Evolutionary conservation across 2,329 filamentous ascomycete genomes (phyloP).

Genomic region (Ophiostoma sp.): DNA sequence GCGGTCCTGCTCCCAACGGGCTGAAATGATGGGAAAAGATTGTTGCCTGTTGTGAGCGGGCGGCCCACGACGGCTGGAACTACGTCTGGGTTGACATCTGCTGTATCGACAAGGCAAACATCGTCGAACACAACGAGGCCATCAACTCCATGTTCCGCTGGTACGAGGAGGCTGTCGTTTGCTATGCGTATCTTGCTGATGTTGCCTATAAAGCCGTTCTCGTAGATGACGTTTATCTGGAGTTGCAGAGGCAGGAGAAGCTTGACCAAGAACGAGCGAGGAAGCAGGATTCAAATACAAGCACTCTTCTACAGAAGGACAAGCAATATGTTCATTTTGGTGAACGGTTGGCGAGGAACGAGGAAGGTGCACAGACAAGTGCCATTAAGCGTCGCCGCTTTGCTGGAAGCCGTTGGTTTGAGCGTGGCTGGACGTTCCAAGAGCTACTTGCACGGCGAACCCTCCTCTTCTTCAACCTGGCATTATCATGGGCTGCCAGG

Average conservation of each 20-base stretch:
- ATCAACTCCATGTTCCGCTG: slow-evolving; percentile 32
- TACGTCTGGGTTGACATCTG: slow-evolving; percentile 31
- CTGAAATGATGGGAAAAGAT: background rate
- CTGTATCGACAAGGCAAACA: slow-evolving; percentile 30
- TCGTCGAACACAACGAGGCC: slow-evolving; percentile 27
- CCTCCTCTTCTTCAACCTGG: slow-evolving; percentile 36
- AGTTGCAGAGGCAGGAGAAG: too few relatives aligned
- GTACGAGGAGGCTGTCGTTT: slow-evolving; percentile 24
- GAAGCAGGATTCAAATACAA: too few relatives aligned
- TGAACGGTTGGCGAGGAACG: background rate
- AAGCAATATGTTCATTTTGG: too few relatives aligned
- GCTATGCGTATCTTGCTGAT: slow-evolving; percentile 25
- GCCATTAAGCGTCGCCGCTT: background rate
- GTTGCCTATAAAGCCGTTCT: background rate
- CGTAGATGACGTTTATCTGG: too few relatives aligned
- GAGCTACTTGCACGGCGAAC: slow-evolving; percentile 58
- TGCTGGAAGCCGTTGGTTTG: slow-evolving; percentile 36
- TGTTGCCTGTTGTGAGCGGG: background rate
- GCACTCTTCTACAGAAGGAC: background rate
- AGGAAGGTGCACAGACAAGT: background rate
- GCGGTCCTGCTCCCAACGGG: background rate
- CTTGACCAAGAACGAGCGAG: too few relatives aligned
- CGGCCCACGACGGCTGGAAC: background rate
- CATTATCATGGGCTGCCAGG: slow-evolving; percentile 28
- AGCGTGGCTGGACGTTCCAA: slow-evolving; percentile 61